phyloP scores from a whole-genome alignment of 306 rosid genomes.

The Ceratonia siliqua region DNA sequence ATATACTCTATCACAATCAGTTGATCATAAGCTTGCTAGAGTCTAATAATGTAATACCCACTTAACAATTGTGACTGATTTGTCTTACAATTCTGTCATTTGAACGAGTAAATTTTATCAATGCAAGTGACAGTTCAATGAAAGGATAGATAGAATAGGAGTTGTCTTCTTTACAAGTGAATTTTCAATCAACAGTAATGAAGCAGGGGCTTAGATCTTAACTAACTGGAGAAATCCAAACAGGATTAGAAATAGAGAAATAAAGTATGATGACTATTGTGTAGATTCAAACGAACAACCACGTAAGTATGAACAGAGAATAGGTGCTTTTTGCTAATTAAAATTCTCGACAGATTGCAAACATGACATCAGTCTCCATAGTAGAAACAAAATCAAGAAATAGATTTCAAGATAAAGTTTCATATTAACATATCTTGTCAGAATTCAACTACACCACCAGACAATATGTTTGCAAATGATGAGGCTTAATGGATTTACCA shows the following conservation, averaged over 20 bases:
- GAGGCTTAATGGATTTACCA: background rate
- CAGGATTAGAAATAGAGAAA: background rate
- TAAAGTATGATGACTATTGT: background rate
- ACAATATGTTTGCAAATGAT: conserved; percentile 7
- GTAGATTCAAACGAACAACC: background rate
- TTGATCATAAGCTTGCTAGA: conserved; percentile 40
- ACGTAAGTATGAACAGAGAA: background rate
- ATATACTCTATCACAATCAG: conserved; percentile 15
- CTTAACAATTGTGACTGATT: conserved; percentile 29
- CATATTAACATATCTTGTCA: background rate
- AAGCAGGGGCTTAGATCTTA: background rate
- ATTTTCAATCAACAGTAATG: background rate
- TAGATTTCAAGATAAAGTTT: background rate
- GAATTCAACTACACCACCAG: background rate
- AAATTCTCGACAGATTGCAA: background rate
- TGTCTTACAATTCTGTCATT: conserved; percentile 19
- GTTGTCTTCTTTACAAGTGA: background rate
- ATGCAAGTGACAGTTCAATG: no score
- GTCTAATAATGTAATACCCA: conserved; percentile 34
- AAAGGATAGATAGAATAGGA: background rate
- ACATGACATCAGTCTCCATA: background rate
- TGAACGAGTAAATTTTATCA: no score
- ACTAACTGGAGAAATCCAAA: background rate
- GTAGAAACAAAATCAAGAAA: background rate
- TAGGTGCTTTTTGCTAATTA: background rate